Conservation (phyloP, 495 filamentous ascomycete genomes). For the Glonium stellatum region DNA sequence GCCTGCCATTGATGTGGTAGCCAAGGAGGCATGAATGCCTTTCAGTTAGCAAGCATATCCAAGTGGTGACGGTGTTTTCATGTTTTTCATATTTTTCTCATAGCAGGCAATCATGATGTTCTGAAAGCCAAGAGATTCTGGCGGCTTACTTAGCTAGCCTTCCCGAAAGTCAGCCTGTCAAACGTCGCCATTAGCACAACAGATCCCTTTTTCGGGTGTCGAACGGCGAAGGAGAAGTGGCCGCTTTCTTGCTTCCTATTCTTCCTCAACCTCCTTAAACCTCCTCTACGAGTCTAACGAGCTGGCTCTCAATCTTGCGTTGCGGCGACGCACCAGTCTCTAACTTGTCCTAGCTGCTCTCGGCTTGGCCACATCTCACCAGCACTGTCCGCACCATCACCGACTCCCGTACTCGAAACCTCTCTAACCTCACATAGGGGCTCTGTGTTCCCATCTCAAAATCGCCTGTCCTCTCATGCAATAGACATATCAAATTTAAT, state of each 20-base stretch:
- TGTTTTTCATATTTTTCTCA: no score
- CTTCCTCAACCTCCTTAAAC: no score
- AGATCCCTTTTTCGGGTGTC: not conserved
- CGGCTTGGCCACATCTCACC: constrained; percentile 4
- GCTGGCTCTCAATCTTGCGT: no score
- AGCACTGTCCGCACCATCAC: not conserved
- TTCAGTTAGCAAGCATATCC: not conserved
- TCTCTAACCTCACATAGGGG: not conserved
- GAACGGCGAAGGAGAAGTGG: not conserved
- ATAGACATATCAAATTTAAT: not conserved
- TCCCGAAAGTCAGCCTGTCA: not conserved
- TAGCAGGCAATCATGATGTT: no score
- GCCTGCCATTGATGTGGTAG: not conserved
- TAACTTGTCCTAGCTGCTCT: not conserved
- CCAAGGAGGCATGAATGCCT: not conserved
- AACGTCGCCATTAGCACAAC: not conserved
- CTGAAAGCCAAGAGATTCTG: no score
- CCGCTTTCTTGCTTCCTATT: not conserved
- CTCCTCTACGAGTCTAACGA: no score
- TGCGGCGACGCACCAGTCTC: not conserved
- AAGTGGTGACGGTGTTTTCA: not conserved
- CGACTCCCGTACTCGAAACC: not conserved
- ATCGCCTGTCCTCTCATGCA: not conserved
- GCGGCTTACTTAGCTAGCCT: no score
- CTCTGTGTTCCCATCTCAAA: not conserved